These are phyloP conservation scores for Fusarium temperatum DNA, from an alignment of 2,329 filamentous ascomycete species.

Conservation along the genomic window DNA sequence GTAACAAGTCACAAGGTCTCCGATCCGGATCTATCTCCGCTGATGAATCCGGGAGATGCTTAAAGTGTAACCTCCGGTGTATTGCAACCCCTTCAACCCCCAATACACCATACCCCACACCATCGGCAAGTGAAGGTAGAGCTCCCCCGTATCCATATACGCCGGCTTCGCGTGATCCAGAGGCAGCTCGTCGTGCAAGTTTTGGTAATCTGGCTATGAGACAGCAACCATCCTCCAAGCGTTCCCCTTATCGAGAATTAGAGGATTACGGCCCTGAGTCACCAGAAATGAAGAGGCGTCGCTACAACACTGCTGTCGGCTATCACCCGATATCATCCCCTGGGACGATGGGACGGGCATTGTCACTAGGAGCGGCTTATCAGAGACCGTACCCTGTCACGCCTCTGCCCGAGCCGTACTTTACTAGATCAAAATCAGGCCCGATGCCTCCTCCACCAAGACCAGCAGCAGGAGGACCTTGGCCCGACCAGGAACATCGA, in stretches of 20 bases:
- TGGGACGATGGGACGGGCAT: slow-evolving; percentile 22
- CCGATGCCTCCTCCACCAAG: slow-evolving; percentile 66
- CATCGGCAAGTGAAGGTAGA: slow-evolving; percentile 44
- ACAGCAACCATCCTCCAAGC: slow-evolving; percentile 35
- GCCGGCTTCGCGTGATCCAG: slow-evolving; percentile 32
- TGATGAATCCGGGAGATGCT: slow-evolving; percentile 68
- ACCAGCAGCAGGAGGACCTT: slow-evolving; percentile 46
- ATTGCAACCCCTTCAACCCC: slow-evolving; percentile 71
- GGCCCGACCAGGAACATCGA: slow-evolving; percentile 45
- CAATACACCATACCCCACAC: slow-evolving; percentile 55
- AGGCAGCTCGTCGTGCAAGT: slow-evolving; percentile 42
- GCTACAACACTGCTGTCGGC: slow-evolving; percentile 58
- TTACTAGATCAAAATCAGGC: slow-evolving; percentile 48
- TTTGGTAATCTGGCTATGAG: slow-evolving; percentile 38
- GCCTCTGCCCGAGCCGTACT: slow-evolving; percentile 44
- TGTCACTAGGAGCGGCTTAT: slow-evolving; percentile 33
- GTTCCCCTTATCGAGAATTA: slow-evolving; percentile 37
- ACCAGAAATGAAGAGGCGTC: slow-evolving; percentile 69
- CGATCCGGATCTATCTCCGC: slow-evolving; percentile 48
- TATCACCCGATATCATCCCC: slow-evolving; percentile 43
- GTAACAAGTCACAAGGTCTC: slow-evolving; percentile 48
- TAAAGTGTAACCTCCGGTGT: slow-evolving; percentile 75
- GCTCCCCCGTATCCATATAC: slow-evolving; percentile 34
- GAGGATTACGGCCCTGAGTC: slow-evolving; percentile 53
- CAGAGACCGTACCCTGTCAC: slow-evolving; percentile 39